These are phyloP conservation scores for Herpomyces periplanetae DNA, from an alignment of 2,329 filamentous ascomycete genomes.

Conservation along the genomic window DNA sequence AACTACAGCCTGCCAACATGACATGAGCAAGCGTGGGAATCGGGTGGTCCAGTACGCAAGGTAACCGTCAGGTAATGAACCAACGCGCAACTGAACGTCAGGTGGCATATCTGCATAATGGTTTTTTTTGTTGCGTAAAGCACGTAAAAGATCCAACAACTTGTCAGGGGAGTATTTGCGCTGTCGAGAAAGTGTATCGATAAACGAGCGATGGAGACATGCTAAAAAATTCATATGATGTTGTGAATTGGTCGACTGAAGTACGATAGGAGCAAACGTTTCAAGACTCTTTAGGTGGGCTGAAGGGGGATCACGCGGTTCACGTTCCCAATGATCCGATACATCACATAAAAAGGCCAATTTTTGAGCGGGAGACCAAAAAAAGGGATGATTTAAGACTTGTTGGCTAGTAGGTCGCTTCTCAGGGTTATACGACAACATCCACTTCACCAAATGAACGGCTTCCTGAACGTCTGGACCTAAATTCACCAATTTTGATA, in stretches of 20 bases:
- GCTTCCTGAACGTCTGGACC: slow-evolving; percentile 60
- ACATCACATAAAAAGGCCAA: slow-evolving; percentile 80
- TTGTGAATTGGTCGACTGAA: slow-evolving; percentile 8
- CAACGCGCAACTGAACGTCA: slow-evolving; percentile 28
- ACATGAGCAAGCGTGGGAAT: slow-evolving; percentile 39
- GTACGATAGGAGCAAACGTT: slow-evolving; percentile 10
- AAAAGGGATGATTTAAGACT: slow-evolving; percentile 75
- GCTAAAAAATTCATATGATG: slow-evolving; percentile 37
- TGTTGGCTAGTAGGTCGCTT: slow-evolving; percentile 28
- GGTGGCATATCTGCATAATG: slow-evolving; percentile 91
- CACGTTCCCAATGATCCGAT: slow-evolving; percentile 81
- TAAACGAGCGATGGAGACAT: slow-evolving; percentile 34
- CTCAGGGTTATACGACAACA: slow-evolving; percentile 26
- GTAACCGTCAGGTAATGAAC: slow-evolving; percentile 37
- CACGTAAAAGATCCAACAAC: slow-evolving; percentile 51
- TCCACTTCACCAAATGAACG: slow-evolving; percentile 42
- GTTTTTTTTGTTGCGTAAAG: slow-evolving; percentile 76
- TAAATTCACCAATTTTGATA: slow-evolving; percentile 27
- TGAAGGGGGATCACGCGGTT: slow-evolving; percentile 45
- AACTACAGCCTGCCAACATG: slow-evolving; percentile 33
- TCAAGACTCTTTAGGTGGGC: slow-evolving; percentile 19
- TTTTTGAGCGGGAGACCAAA: slow-evolving; percentile 64
- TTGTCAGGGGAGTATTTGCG: slow-evolving; percentile 59
- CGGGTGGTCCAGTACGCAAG: slow-evolving; percentile 39
- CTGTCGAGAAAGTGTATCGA: slow-evolving; percentile 65